Conservation (phyloP, 345 rosid genomes). For the Acer campestre region DNA sequence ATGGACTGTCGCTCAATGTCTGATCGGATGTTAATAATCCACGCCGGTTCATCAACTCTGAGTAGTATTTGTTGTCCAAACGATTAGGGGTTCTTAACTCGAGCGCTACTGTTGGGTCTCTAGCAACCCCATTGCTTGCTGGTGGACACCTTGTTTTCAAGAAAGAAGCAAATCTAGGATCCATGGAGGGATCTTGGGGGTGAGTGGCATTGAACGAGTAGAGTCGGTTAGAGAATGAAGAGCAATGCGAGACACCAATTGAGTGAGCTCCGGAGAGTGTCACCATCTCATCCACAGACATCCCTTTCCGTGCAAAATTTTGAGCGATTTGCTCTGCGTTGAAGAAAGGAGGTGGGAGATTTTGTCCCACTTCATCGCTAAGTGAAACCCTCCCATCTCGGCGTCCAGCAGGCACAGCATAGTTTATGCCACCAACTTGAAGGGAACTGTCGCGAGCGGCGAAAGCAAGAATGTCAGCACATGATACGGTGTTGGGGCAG, state of each 20-base stretch:
- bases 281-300: constrained; percentile 48
- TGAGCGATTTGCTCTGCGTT: constrained; percentile 29
- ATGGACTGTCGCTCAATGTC: constrained; percentile 29
- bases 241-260: constrained; percentile 45
- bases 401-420: constrained; percentile 42
- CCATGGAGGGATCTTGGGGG: constrained; percentile 41
- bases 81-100: constrained; percentile 29
- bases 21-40: constrained; percentile 47
- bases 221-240: constrained; percentile 39
- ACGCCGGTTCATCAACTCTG: constrained; percentile 22
- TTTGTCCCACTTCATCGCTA: constrained; percentile 20
- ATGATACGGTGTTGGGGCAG: constrained; percentile 50
- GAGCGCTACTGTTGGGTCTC: constrained; percentile 20
- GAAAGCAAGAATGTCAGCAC: constrained; percentile 56
- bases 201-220: constrained; percentile 38
- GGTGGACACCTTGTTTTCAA: constrained; percentile 46
- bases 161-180: constrained; percentile 28
- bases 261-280: constrained; percentile 56
- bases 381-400: constrained; percentile 43
- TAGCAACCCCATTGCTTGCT: neutral
- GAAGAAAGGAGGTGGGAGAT: constrained; percentile 35
- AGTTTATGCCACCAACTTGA: constrained; percentile 36
- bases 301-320: constrained; percentile 38
- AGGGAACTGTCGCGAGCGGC: constrained; percentile 53
- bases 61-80: constrained; percentile 46